Evolutionary conservation across 441 rosid genomes (phyloP).

Genomic region (Gossypium lobatum): DNA sequence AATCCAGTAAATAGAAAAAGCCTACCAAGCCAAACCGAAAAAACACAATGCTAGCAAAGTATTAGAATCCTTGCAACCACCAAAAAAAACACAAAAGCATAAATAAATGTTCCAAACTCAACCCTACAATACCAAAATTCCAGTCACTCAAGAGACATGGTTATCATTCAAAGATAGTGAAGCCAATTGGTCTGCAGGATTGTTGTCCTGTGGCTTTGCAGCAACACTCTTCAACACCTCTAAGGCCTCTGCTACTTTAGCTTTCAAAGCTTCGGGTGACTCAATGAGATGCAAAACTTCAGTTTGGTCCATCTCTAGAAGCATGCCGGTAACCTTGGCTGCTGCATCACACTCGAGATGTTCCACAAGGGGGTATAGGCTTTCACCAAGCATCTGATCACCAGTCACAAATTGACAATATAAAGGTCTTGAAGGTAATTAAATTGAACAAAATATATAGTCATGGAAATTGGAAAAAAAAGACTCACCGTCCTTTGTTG

Average conservation of each 20-base stretch:
- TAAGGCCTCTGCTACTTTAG: conserved; percentile 66
- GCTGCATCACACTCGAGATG: conserved; percentile 55
- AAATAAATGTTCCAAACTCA: neutral
- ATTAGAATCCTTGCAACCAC: neutral
- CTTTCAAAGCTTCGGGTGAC: conserved; percentile 59
- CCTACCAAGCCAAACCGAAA: neutral
- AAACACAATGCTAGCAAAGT: neutral
- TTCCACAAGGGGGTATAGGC: conserved; percentile 58
- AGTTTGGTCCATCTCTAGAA: conserved; percentile 25
- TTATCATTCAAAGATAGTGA: conserved; percentile 47
- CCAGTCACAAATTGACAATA: neutral
- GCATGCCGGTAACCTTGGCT: conserved; percentile 69
- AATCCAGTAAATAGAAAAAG: neutral
- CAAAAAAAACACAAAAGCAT: neutral
- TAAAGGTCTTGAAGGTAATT: neutral
- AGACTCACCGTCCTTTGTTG: conserved; percentile 47
- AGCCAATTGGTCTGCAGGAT: conserved; percentile 47
- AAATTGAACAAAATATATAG: neutral
- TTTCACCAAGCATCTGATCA: conserved; percentile 60
- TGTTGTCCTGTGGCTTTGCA: conserved; percentile 36
- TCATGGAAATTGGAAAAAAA: neutral
- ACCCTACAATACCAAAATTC: neutral
- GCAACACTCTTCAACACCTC: conserved; percentile 57
- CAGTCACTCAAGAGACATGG: conserved; percentile 31
- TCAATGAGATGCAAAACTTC: conserved; percentile 66